phyloP scores from a whole-genome alignment of 2,329 filamentous ascomycete species.

The Venturia oleaginea region DNA sequence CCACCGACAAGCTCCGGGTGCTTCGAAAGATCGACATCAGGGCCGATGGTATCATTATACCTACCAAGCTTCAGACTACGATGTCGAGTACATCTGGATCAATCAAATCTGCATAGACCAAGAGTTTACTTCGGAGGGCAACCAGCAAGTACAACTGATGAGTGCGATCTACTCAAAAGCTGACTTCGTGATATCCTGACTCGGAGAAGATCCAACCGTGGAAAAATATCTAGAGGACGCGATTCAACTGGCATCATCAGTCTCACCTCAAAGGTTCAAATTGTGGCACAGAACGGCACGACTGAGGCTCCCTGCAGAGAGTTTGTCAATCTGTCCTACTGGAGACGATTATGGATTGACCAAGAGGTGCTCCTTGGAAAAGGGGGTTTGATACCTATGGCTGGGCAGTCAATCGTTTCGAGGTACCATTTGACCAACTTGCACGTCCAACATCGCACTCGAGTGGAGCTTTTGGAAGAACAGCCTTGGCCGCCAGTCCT shows the following conservation, averaged over 20 bases:
- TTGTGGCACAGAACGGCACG: not conserved
- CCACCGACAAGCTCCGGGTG: not conserved
- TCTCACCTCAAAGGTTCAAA: not conserved
- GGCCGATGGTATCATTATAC: not conserved
- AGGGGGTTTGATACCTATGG: not conserved
- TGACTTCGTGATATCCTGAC: not conserved
- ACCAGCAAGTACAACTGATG: constrained; percentile 5
- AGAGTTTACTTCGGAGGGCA: not conserved
- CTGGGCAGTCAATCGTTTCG: not conserved
- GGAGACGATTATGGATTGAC: constrained; percentile 1
- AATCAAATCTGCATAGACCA: constrained; percentile 8
- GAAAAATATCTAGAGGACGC: not conserved
- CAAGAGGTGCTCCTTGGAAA: constrained; percentile 5
- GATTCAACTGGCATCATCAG: not conserved
- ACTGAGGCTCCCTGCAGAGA: not conserved
- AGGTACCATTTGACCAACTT: not conserved
- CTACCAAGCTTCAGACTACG: not conserved
- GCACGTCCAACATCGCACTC: not conserved
- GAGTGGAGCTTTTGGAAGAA: not conserved
- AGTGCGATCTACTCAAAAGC: not conserved
- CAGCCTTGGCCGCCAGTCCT: not conserved
- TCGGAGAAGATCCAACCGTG: not conserved
- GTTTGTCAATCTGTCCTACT: not conserved
- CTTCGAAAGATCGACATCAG: not conserved
- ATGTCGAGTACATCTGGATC: constrained; percentile 2